A percentile compares a stretch with the other conserved stretches of the same genome.
phyloP scores from a whole-genome alignment of 2,329 filamentous ascomycete genomes.

The Talaromyces sp. region DNA sequence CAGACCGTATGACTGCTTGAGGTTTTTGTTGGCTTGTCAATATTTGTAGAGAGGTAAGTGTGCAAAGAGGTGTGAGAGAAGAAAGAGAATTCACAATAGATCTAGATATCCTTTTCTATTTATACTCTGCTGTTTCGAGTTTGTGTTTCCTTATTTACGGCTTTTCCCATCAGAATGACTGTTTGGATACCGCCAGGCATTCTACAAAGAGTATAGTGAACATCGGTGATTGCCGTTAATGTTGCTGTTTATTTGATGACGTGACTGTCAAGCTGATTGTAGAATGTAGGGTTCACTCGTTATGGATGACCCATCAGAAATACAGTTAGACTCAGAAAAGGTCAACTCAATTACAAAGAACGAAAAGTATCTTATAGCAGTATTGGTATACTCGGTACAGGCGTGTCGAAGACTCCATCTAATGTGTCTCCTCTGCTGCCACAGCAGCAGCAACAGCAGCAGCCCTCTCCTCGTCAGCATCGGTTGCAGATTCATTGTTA shows the following conservation, averaged over 20 bases:
- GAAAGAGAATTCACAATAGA: neutral
- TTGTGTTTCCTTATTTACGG: neutral
- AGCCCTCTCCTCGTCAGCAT: conserved; percentile 14
- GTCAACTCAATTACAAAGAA: conserved; percentile 5
- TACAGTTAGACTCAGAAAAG: neutral
- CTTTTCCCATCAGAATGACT: neutral
- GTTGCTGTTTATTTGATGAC: neutral
- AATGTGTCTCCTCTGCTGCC: conserved; percentile 16
- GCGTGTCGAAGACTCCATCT: neutral
- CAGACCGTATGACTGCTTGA: neutral
- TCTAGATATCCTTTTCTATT: neutral
- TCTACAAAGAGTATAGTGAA: neutral
- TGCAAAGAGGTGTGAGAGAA: neutral
- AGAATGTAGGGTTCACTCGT: too few species aligned
- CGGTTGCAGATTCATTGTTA: conserved; percentile 2
- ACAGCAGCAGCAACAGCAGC: conserved; percentile 17
- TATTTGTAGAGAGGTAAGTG: neutral
- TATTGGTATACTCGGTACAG: conserved; percentile 4
- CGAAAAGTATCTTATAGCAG: neutral
- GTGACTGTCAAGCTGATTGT: neutral
- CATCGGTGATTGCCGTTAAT: neutral
- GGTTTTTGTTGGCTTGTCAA: neutral
- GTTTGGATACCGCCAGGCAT: neutral
- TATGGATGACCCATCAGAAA: neutral
- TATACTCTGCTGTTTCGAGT: neutral